Conservation (phyloP, 202 grass and related monocot species). For the Zoysia matrella region DNA sequence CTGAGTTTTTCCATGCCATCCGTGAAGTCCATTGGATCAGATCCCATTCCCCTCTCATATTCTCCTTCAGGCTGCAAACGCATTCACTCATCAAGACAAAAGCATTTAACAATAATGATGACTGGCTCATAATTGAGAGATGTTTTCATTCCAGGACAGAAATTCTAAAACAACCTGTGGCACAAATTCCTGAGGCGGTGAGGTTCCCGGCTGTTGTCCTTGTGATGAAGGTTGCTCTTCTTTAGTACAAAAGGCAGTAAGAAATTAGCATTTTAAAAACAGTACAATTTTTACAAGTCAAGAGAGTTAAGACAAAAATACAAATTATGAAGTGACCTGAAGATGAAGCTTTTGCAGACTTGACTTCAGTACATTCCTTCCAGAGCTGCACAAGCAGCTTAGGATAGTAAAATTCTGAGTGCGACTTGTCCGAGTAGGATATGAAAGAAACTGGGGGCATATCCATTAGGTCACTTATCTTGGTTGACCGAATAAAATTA, state of each 20-base stretch:
- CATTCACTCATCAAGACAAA: constrained; percentile 35
- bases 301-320: constrained; percentile 31
- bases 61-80: constrained; percentile 62
- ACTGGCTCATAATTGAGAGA: not conserved
- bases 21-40: constrained; percentile 42
- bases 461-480: constrained; percentile 68
- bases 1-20: constrained; percentile 64
- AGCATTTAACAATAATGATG: constrained; percentile 18
- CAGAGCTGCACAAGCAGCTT: constrained; percentile 68
- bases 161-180: constrained; percentile 57
- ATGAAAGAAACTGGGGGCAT: constrained; percentile 67
- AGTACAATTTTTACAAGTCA: constrained; percentile 18
- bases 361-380: constrained; percentile 59
- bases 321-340: constrained; percentile 59
- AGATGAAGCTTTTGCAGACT: constrained; percentile 42
- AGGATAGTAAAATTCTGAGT: constrained; percentile 66
- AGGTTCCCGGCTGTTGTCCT: constrained; percentile 47
- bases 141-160: constrained; percentile 9
- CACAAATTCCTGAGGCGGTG: constrained; percentile 36
- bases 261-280: constrained; percentile 12
- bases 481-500: constrained; percentile 46
- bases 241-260: constrained; percentile 41
- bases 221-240: constrained; percentile 46
- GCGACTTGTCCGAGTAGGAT: constrained; percentile 45
- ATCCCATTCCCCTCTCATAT: constrained; percentile 50